Conservation (phyloP, 345 rosid genomes). For the Hypericum androsaemum region DNA sequence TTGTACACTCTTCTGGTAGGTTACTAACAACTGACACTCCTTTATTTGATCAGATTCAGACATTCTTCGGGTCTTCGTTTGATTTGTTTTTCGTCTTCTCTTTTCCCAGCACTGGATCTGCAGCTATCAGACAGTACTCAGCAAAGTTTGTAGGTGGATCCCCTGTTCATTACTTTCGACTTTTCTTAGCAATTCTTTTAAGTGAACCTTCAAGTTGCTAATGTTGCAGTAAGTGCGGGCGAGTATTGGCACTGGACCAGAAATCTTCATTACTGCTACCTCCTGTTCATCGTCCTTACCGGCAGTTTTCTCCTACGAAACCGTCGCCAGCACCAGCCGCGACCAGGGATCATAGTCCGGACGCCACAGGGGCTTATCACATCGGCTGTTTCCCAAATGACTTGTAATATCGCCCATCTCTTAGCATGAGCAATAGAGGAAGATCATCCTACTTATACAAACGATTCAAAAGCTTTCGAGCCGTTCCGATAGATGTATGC, state of each 20-base stretch:
- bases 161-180: constrained; percentile 4
- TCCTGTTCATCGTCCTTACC: constrained; percentile 21
- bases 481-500: no score
- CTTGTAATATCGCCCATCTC: background rate
- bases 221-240: constrained; percentile 59
- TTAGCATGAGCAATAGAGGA: no score
- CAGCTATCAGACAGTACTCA: constrained; percentile 63
- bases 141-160: constrained; percentile 60
- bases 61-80: background rate
- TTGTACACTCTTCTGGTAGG: constrained; percentile 63
- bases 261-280: constrained; percentile 29
- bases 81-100: constrained; percentile 5
- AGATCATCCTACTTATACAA: no score
- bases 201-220: constrained; percentile 7
- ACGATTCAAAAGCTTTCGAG: no score
- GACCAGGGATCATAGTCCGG: constrained; percentile 13
- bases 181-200: constrained; percentile 2
- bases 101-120: constrained; percentile 64
- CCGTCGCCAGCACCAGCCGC: constrained; percentile 3
- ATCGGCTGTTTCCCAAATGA: constrained; percentile 16
- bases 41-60: background rate
- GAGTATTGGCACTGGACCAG: constrained; percentile 61
- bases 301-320: constrained; percentile 9
- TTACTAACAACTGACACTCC: background rate
- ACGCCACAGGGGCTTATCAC: constrained; percentile 13